Conservation (phyloP, 2,329 filamentous ascomycete genomes). For the Penicillium italicum region DNA sequence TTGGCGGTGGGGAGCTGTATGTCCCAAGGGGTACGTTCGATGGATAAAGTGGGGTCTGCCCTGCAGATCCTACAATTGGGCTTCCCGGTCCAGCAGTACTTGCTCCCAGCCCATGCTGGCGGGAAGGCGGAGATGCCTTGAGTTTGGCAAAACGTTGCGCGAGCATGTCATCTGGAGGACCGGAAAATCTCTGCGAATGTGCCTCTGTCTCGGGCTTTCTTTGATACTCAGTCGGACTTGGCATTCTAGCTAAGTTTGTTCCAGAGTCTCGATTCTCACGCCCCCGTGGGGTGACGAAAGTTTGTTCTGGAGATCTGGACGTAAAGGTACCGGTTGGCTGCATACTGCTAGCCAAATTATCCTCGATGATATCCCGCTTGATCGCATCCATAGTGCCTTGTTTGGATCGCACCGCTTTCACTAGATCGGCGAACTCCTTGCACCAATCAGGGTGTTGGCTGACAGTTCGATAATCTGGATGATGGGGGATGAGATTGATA, state of each 20-base stretch:
- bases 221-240: conserved; percentile 41
- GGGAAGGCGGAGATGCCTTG: conserved; percentile 24
- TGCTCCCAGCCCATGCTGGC: not conserved
- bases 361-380: conserved; percentile 40
- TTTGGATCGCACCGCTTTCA: conserved; percentile 43
- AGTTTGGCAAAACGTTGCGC: conserved; percentile 43
- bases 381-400: conserved; percentile 43
- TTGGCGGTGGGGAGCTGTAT: conserved; percentile 21
- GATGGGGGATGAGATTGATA: conserved; percentile 69
- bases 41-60: conserved; percentile 16
- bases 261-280: conserved; percentile 22
- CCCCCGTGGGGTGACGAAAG: conserved; percentile 18
- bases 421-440: conserved; percentile 51
- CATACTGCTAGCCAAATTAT: conserved; percentile 32
- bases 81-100: conserved; percentile 1
- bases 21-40: conserved; percentile 9
- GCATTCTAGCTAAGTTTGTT: conserved; percentile 34
- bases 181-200: conserved; percentile 26
- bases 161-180: conserved; percentile 35
- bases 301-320: conserved; percentile 10
- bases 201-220: conserved; percentile 20
- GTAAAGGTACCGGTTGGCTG: conserved; percentile 22
- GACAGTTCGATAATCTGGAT: conserved; percentile 67
- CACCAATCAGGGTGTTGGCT: conserved; percentile 50
- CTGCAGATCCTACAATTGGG: conserved; percentile 13